Base-by-base conservation (phyloP, 2,329 filamentous ascomycete species). In the Cytospora chrysosperma region DNA sequence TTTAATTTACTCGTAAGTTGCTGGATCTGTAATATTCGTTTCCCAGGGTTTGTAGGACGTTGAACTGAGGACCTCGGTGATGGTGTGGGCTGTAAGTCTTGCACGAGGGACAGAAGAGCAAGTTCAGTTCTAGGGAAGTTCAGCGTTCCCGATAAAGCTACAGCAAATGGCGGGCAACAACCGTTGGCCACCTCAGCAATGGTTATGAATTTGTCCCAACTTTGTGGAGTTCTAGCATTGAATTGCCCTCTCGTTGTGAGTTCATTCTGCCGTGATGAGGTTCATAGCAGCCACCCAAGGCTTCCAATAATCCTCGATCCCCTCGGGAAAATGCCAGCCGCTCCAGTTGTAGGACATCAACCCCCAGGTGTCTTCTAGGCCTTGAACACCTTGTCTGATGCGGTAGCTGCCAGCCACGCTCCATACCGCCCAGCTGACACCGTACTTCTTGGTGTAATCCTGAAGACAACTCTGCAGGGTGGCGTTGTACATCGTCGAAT, bases 351-450 rank as follows among this genome's bases (percentile, higher is more conserved):
- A 75, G 62, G 76, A 82, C 47, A 76, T 77, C 70, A 83, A 65
- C 0, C 78, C 81, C 81, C 81, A 83, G 0, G 77, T 79, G 69
- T 83, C 80, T 6, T 71, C 69, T 8, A 82, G 70, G 4, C 76
- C 78, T 69, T 82, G 80, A 0, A 72, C 75, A 27, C 80, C 80
- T 7, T 73, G 75, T 17, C 80, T 70, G 50, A 80, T 75, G 37
- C 80, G 73, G 67, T 81, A 83, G 55, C 76, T 79, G 0, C 80
- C 81, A 0, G 80, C 80, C 52, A 82, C 70, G 56, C 74, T 72
- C 80, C 81, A 82, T 73, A 81, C 77, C 66, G 79, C 78, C 81
- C 80, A 82, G 70, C 78, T 79, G 30, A 83, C 72, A 27, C 73
- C 68, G 65, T 83, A 72, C 68, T 76, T 73, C 61, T 75, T 69